Evolutionary conservation across 1,139 yeast genomes (phyloP).

Genomic region (Geotrichum australiense): DNA sequence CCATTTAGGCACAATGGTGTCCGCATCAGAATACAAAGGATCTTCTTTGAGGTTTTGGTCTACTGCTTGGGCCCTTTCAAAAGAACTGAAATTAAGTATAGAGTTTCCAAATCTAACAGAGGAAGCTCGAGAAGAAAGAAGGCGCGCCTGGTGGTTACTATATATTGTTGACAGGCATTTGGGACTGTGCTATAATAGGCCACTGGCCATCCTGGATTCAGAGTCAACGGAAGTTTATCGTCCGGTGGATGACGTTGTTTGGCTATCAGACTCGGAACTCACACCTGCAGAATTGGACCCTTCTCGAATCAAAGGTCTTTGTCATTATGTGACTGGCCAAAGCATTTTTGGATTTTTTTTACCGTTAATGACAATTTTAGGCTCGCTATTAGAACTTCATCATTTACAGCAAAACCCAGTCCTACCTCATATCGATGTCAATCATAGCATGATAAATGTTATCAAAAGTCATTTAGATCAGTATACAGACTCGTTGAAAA

Average conservation of each 20-base stretch:
- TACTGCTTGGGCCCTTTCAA: slow-evolving; percentile 34
- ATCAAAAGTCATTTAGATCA: slow-evolving; percentile 22
- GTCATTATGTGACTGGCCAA: slow-evolving; percentile 21
- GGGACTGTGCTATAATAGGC: slow-evolving; percentile 37
- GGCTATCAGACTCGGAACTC: slow-evolving; percentile 27
- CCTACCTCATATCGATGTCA: slow-evolving; percentile 18
- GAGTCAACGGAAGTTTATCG: slow-evolving; percentile 32
- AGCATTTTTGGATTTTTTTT: slow-evolving; percentile 27
- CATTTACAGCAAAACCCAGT: slow-evolving; percentile 20
- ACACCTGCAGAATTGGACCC: slow-evolving; percentile 25
- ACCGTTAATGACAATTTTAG: slow-evolving; percentile 28
- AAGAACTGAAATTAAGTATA: slow-evolving; percentile 30
- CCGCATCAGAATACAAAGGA: slow-evolving; percentile 39
- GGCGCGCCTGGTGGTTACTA: slow-evolving; percentile 41
- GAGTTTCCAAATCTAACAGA: slow-evolving; percentile 30
- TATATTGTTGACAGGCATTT: slow-evolving; percentile 38
- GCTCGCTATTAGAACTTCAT: slow-evolving; percentile 25
- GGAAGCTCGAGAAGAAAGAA: slow-evolving; percentile 36
- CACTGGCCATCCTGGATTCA: slow-evolving; percentile 33
- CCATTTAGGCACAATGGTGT: slow-evolving; percentile 38
- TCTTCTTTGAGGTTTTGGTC: slow-evolving; percentile 39
- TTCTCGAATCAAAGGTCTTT: slow-evolving; percentile 21
- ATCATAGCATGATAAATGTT: slow-evolving; percentile 11
- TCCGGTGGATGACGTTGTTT: slow-evolving; percentile 35
- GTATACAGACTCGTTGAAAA: slow-evolving; percentile 22